Evolutionary conservation across 352 stramenopile species (phyloP), one percentile per base, ranked within the genome.

Genomic region (Globisporangium sylvaticum): DNA sequence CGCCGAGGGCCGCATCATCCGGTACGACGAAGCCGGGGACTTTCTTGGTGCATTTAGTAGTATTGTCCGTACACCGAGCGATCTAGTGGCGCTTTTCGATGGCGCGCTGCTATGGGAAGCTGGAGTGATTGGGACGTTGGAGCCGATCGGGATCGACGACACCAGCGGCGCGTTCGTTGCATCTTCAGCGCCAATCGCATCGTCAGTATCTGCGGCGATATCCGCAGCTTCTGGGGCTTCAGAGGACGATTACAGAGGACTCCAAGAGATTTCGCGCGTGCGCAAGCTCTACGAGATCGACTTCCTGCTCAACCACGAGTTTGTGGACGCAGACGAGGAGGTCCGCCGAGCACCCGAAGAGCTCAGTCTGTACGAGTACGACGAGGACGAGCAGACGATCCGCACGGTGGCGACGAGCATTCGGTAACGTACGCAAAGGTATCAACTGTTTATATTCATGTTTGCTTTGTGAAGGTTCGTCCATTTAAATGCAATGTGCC

Each of bases 11-110:
- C 61, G 31, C 31, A 61, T 75, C 24, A 62, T 75, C 20, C 69
- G 66, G 1, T 70, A 75, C 56, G 65, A 69, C 37, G 66, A 69
- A 25, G 55, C 54, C 5, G 69, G 57, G 9, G 69, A 75, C 37
- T 73, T 75, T 56, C 34, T 75, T 8, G 42, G 42, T 14, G 44
- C 44, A 20, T 57, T 65, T 20, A 65, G 42, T 15, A 29, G 29
- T 20, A 29, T 65, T 31, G n/a, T 65, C 18, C 22, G 27, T 25
- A 46, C 18, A 14, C 59, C 59, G 3, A 15, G n/a, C 1, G 59
- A 65, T 9, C 20, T 65, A 0, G 44, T 48, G 0, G 59, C 12
- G 27, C 59, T 65, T n/a, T 65, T 65, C n/a, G 31, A 53, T 20
- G 59, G 59, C 4, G 59, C 59, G 5, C 9, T 65, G 20, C 29